Evolutionary conservation across 768 basidiomycete genomes (phyloP).

Genomic region (Amanita molliuscula): DNA sequence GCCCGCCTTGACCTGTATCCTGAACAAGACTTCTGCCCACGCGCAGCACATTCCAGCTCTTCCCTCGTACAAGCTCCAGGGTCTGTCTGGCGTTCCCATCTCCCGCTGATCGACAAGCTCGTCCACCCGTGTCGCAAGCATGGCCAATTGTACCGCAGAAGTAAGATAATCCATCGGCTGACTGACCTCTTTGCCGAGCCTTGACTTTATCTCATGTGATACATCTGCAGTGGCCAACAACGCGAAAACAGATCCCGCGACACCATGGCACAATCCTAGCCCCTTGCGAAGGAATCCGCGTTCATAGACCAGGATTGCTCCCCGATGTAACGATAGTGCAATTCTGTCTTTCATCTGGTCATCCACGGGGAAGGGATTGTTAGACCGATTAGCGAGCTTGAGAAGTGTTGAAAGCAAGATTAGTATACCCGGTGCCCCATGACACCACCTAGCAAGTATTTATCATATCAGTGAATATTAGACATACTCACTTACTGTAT

Average conservation of each 20-base stretch:
- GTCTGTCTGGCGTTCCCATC: constrained; percentile 39
- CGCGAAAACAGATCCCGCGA: constrained; percentile 42
- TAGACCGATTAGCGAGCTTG: constrained; percentile 15
- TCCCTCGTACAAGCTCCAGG: constrained; percentile 51
- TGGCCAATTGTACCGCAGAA: constrained; percentile 6
- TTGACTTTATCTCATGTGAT: constrained; percentile 20
- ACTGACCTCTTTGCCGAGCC: not conserved
- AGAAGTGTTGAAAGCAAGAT: constrained; percentile 36
- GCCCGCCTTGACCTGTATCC: constrained; percentile 15
- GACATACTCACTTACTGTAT: constrained; percentile 32
- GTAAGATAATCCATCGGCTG: constrained; percentile 2
- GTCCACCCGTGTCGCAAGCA: constrained; percentile 28
- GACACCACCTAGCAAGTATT: constrained; percentile 38
- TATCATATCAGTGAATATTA: not conserved
- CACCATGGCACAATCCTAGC: constrained; percentile 50
- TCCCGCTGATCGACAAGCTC: constrained; percentile 21
- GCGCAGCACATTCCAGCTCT: constrained; percentile 48
- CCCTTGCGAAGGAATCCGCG: constrained; percentile 45
- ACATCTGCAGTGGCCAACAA: constrained; percentile 37
- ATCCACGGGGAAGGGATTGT: constrained; percentile 14
- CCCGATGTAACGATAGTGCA: constrained; percentile 23
- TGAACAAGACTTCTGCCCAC: constrained; percentile 34
- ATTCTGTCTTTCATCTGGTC: constrained; percentile 17
- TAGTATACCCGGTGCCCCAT: constrained; percentile 43
- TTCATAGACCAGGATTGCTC: constrained; percentile 33